A percentile compares a stretch with the other conserved stretches of the same genome.
These are phyloP conservation scores for Hypoxylon sp. DNA, from an alignment of 2,329 filamentous ascomycete genomes.

Conservation along the genomic window DNA sequence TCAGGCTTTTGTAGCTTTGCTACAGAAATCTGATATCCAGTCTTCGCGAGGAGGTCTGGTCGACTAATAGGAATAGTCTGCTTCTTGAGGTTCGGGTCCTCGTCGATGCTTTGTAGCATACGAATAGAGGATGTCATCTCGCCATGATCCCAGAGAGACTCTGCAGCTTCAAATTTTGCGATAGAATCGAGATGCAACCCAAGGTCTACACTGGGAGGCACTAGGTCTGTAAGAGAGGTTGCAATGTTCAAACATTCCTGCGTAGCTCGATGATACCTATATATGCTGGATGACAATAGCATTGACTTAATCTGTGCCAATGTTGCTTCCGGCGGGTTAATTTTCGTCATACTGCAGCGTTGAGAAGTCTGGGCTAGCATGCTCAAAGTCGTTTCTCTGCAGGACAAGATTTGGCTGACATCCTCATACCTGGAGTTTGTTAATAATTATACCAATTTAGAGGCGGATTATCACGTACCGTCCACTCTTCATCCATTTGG, in stretches of 20 bases:
- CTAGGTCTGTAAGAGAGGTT: constrained; percentile 84
- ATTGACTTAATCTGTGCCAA: constrained; percentile 83
- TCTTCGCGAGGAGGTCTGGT: constrained; percentile 86
- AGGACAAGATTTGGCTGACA: constrained; percentile 84
- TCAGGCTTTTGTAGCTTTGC: constrained; percentile 93
- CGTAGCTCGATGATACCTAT: constrained; percentile 82
- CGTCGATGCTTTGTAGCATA: constrained; percentile 83
- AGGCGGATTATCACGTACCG: constrained; percentile 67
- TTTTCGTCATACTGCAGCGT: constrained; percentile 72
- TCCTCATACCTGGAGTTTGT: constrained; percentile 75
- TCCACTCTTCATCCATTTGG: constrained; percentile 86
- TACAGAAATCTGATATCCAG: constrained; percentile 90
- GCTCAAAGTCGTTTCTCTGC: constrained; percentile 85
- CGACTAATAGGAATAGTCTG: constrained; percentile 81
- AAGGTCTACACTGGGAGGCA: constrained; percentile 76
- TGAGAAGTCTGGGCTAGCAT: constrained; percentile 79
- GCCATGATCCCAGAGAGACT: constrained; percentile 93
- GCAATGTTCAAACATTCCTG: constrained; percentile 91
- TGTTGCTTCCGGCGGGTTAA: constrained; percentile 75
- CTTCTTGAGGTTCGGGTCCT: constrained; percentile 71
- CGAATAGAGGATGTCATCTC: constrained; percentile 91
- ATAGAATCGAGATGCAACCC: constrained; percentile 83
- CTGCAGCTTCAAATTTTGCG: constrained; percentile 85
- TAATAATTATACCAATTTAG: constrained; percentile 35
- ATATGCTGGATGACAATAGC: constrained; percentile 80